Conservation (phyloP, 352 stramenopile species). For the Globisporangium cederbergense region DNA sequence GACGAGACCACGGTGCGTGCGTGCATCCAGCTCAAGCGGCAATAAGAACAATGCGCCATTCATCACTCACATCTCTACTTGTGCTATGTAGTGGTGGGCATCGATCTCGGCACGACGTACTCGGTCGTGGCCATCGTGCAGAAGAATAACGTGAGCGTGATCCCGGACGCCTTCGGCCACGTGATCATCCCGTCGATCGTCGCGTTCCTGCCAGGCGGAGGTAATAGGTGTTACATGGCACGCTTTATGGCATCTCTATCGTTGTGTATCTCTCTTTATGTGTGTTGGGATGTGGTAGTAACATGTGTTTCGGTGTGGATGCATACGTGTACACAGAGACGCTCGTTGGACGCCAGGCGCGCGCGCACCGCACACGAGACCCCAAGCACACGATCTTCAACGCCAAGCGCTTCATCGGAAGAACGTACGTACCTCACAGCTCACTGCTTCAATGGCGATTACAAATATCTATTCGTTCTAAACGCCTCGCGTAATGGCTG, state of each 20-base stretch:
- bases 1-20: conserved; percentile 43
- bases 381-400: conserved; percentile 71
- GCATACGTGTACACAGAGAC: conserved; percentile 19
- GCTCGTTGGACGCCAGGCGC: conserved; percentile 46
- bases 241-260: too few species aligned
- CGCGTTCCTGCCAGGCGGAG: conserved; percentile 48
- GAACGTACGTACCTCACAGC: conserved; percentile 19
- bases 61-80: not conserved
- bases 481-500: not conserved
- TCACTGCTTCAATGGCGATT: not conserved
- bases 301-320: not conserved
- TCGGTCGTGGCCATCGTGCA: conserved; percentile 71
- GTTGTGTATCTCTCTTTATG: too few species aligned
- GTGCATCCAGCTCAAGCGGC: not conserved
- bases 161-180: conserved; percentile 43
- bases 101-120: conserved; percentile 78
- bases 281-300: not conserved
- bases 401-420: conserved; percentile 73
- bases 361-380: conserved; percentile 44
- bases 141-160: conserved; percentile 59
- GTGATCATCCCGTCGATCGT: conserved; percentile 65
- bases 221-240: conserved; percentile 13
- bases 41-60: not conserved
- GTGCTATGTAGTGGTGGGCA: conserved; percentile 48
- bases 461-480: not conserved